Conservation (phyloP, 768 basidiomycete genomes). For the Mycena chlorophos region DNA sequence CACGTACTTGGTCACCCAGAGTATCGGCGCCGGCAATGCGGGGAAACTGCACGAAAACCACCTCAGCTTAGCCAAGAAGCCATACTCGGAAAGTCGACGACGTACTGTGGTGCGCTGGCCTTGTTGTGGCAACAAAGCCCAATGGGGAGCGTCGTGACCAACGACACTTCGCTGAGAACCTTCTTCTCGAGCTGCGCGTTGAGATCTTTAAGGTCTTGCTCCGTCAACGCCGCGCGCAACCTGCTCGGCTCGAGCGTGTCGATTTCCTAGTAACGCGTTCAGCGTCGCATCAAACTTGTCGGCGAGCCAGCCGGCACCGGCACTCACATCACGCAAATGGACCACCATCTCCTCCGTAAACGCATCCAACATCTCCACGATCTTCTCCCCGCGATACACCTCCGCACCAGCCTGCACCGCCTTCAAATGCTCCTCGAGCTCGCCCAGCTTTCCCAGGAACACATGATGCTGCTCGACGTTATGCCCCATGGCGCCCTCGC, state of each 20-base stretch:
- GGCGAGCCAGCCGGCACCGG: background rate
- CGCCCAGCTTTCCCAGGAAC: slow-evolving; percentile 29
- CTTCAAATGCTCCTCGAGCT: slow-evolving; percentile 39
- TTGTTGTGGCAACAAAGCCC: slow-evolving; percentile 25
- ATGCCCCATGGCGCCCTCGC: slow-evolving; percentile 21
- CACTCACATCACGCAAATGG: slow-evolving; percentile 30
- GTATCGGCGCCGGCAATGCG: background rate
- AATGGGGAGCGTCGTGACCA: slow-evolving; percentile 27
- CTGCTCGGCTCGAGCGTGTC: slow-evolving; percentile 26
- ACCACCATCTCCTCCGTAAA: slow-evolving; percentile 30
- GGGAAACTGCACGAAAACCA: background rate
- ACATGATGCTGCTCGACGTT: slow-evolving; percentile 31
- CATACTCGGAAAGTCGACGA: background rate
- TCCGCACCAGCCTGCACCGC: slow-evolving; percentile 59
- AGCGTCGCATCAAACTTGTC: background rate
- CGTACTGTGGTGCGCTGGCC: slow-evolving; percentile 25
- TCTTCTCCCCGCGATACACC: slow-evolving; percentile 45
- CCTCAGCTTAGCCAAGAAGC: background rate
- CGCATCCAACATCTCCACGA: slow-evolving; percentile 26
- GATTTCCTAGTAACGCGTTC: slow-evolving; percentile 25
- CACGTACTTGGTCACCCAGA: background rate
- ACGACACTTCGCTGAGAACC: slow-evolving; percentile 23
- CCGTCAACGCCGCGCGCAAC: slow-evolving; percentile 28
- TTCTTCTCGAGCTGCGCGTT: slow-evolving; percentile 23
- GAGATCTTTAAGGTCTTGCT: slow-evolving; percentile 27